Conservation (phyloP, 129 eudicot genomes). For the sunflower (Helianthus annuus) region HanXRQr2.0-SUNRISE NC_035449.2:81924609-81925108, state of each 20-base stretch:
- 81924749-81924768: neutral
- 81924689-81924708: neutral
- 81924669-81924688: neutral
- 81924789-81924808: neutral
- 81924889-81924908: neutral
- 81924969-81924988: too few relatives aligned
- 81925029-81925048: too few relatives aligned
- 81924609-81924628: neutral
- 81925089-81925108: too few relatives aligned
- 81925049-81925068: too few relatives aligned
- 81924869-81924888: neutral
- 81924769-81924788: too few relatives aligned
- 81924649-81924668: neutral
- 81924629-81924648: neutral
- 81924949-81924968: too few relatives aligned
- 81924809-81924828: neutral
- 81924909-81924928: neutral
- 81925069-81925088: too few relatives aligned
- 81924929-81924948: too few relatives aligned
- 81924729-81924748: neutral
- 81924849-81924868: too few relatives aligned
- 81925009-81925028: too few relatives aligned
- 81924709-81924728: neutral
- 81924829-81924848: too few relatives aligned
- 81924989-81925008: too few relatives aligned